Conservation (phyloP, 148 eudicot species). For the Camellia japonica region DNA sequence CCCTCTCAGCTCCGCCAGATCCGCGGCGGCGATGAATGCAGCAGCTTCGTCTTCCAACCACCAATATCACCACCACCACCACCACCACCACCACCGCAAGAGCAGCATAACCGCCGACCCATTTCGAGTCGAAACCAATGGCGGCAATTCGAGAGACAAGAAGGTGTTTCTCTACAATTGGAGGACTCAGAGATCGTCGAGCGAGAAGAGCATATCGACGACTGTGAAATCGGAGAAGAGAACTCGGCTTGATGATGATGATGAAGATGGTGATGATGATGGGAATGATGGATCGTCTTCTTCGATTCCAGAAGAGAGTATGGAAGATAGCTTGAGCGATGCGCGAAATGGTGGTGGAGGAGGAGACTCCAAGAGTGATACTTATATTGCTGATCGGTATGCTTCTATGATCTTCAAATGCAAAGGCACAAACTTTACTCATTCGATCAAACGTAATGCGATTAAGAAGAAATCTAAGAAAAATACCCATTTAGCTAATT, state of each 20-base stretch:
- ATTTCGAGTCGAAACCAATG: conserved; percentile 3
- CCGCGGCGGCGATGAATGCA: conserved; percentile 26
- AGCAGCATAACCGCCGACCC: not conserved
- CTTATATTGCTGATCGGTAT: conserved; percentile 45
- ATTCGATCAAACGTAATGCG: conserved; percentile 39
- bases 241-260: not conserved
- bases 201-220: conserved; percentile 55
- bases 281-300: conserved; percentile 53
- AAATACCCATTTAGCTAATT: conserved; percentile 38
- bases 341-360: conserved; percentile 57
- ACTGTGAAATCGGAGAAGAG: conserved; percentile 6
- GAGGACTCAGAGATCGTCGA: conserved; percentile 69
- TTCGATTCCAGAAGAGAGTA: conserved; percentile 45
- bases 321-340: conserved; percentile 70
- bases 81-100: conserved; percentile 17
- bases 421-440: conserved; percentile 42
- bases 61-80: conserved; percentile 24
- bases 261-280: conserved; percentile 25
- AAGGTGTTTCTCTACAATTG: conserved; percentile 78
- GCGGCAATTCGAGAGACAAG: conserved; percentile 34
- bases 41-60: conserved; percentile 31
- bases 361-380: conserved; percentile 73
- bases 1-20: conserved; percentile 74
- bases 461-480: conserved; percentile 58
- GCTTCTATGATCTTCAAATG: conserved; percentile 49